A percentile compares a stretch with the other conserved stretches of the same genome.
phyloP scores from a whole-genome alignment of 2,329 filamentous ascomycete genomes.

The Trichoderma sp. region DNA sequence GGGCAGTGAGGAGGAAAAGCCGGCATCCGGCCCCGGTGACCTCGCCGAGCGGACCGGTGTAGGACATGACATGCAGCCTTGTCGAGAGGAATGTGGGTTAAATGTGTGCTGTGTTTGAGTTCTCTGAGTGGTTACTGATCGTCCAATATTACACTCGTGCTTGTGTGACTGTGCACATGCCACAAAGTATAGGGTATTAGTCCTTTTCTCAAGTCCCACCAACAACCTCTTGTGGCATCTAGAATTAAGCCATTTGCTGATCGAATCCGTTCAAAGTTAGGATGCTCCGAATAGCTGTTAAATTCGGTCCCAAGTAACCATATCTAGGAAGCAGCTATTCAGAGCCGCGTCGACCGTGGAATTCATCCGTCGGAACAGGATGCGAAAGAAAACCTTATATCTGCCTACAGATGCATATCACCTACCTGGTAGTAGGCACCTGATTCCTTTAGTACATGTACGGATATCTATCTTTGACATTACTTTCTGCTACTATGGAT shows the following conservation, averaged over 20 bases:
- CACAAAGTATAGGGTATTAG: neutral
- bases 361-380: neutral
- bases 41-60: constrained; percentile 19
- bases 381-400: neutral
- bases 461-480: neutral
- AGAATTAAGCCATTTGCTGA: neutral
- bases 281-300: too few relatives aligned
- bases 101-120: neutral
- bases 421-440: neutral
- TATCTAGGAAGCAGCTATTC: neutral
- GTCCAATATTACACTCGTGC: neutral
- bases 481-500: neutral
- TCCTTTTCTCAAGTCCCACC: neutral
- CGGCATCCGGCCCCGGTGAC: constrained; percentile 19
- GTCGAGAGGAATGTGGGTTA: neutral
- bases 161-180: neutral
- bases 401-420: neutral
- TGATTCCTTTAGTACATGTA: neutral
- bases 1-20: neutral
- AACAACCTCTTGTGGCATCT: neutral
- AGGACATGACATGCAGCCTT: neutral
- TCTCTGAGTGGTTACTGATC: neutral
- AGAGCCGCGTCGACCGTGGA: neutral
- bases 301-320: neutral
- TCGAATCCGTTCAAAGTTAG: neutral